phyloP scores from a whole-genome alignment of 163 green algal genomes.

The Coccomyxa subellipsoidea region DNA sequence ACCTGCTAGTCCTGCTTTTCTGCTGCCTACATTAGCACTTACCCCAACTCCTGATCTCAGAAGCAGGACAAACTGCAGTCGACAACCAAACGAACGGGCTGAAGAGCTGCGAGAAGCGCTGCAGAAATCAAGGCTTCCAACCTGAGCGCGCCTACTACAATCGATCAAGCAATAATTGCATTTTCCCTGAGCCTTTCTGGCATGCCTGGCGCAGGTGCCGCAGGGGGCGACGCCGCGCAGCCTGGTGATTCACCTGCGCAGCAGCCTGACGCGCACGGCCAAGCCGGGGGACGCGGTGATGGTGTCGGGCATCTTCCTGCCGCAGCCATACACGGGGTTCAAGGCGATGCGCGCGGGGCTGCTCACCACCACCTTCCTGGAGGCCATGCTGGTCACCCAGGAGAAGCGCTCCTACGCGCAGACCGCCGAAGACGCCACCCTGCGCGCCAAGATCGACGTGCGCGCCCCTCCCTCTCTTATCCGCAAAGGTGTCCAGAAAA shows the following conservation, averaged over 20 bases:
- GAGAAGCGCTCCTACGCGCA: constrained; percentile 79
- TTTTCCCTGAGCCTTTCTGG: no score
- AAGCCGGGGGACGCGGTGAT: constrained; percentile 78
- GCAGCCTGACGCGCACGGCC: constrained; percentile 78
- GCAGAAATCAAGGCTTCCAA: neutral
- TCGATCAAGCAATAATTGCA: no score
- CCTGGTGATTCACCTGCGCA: constrained; percentile 84
- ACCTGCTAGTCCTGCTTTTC: no score
- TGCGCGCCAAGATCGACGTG: constrained; percentile 17
- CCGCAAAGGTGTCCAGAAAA: no score
- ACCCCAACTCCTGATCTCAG: neutral
- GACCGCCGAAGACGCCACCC: constrained; percentile 41
- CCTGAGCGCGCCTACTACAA: no score
- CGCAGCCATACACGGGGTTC: constrained; percentile 83
- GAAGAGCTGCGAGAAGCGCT: neutral
- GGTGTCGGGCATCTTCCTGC: constrained; percentile 89
- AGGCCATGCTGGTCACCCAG: constrained; percentile 76
- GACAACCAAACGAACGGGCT: no score
- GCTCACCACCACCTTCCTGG: constrained; percentile 86
- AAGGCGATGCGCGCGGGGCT: constrained; percentile 58
- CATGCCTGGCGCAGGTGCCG: constrained; percentile 86
- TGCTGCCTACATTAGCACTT: neutral
- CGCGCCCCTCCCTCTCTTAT: no score
- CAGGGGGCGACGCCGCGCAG: constrained; percentile 88
- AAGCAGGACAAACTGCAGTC: neutral